Base-by-base conservation (phyloP, 805 yeast genomes). In the Suhomyces kilbournensis region DNA sequence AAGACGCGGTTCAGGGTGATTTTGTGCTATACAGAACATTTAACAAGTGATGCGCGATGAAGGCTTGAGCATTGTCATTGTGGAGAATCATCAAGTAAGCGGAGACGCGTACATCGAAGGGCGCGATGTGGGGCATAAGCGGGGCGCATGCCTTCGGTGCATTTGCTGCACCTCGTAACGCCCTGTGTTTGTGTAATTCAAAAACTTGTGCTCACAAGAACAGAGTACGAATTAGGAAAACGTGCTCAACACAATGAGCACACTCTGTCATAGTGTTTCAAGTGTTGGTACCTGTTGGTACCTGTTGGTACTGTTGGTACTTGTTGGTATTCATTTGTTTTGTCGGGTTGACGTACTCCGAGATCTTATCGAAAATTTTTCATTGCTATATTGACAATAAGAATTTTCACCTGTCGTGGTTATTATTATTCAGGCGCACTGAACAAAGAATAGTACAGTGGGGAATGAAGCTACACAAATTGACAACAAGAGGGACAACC, bases 101-200 rank as follows among this genome's bases (percentile, higher is more conserved):
- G 42, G 23, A 8, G 42, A 38, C 42, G 42, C 42, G 42, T 38
- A 17, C 6, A 32, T 38, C 42, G 23, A 17, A n/a, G 44, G 25
- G 44, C 44, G 44, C 30, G 44, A 20, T 17, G 46, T 26, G 46
- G 46, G 46, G 46, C 46, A 44, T 12, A 25, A 9, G 46, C 22
- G 46, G 46, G 35, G 46, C 25, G 20, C 23, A 23, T 8, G 8
- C 12, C 32, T 44, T 23, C 42, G 17, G 23, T 38, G 23, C 42
- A 38, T 38, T 17, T 3, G 19, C 10, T 38, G 42, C 23, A 19
- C 42, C 23, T 38, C 42, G 42, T 19, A 38, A 38, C 42, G 32
- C 32, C 32, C 4, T 28, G n/a, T 28, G 32, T 28, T 28, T 12
- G 32, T 28, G n/a, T 28, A 12, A 10, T 4, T 28, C 32, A 28